Base-by-base conservation (phyloP, 345 rosid species). In the Sisymbrium altissimum region DNA sequence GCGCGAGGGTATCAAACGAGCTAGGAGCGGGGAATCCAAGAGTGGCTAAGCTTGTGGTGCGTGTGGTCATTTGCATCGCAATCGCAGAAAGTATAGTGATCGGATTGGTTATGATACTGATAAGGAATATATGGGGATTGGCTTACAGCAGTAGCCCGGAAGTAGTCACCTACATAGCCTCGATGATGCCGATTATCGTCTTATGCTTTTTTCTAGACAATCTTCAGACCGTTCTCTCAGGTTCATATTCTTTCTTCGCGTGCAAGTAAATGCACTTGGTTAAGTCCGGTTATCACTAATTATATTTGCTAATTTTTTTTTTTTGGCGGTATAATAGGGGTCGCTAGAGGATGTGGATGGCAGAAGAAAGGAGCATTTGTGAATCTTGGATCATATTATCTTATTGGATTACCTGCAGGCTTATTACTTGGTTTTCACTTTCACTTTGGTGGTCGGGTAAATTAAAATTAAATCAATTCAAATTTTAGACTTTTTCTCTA, bases 261-360 rank as follows among this genome's bases (percentile, higher is more conserved):
- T 23, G 4, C 70, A 69, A 75, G 74, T 41, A 61, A 68, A 21
- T 38, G 0, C 32, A 15, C 25, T 58, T 49, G 46, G 62, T 74
- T 67, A 27, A 49, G 45, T 27, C 18, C 17, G 55, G 62, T 67
- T 64, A 53, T 63, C 11, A 14, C 32, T 48, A 6, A 33, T n/a
- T 73, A 65, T 14, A 2, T 25, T 15, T 25, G 7, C n/a, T n/a
- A n/a, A 17, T 9, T 10, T 17, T 5, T 46, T 44, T 53, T 12
- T n/a, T n/a, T n/a, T n/a, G n/a, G n/a, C 19, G 32, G 50, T 33
- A 68, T 48, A 57, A 30, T 12, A 83, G 86, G 86, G 63, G 61
- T 68, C 39, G 88, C 83, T 38, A 85, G 88, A 85, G 86, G 86
- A 15, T 83, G 88, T 62, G 88, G 85, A 35, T 83, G 86, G 85